phyloP scores from a whole-genome alignment of 176 grass and related monocot genomes.

The Themeda triandra region DNA sequence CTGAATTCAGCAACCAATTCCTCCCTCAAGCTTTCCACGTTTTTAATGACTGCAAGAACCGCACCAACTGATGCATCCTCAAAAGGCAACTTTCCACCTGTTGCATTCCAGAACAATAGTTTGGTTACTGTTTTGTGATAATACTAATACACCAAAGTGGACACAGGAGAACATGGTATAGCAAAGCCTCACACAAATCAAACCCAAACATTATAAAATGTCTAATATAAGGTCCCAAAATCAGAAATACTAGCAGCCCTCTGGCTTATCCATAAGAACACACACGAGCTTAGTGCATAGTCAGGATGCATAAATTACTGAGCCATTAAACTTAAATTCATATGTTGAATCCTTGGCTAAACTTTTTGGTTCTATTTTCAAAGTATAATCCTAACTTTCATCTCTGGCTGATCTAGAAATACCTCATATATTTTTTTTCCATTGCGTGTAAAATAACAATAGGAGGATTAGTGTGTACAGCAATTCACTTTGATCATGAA shows the following conservation, averaged over 20 bases:
- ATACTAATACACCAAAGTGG: background rate
- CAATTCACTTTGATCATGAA: background rate
- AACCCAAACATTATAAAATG: background rate
- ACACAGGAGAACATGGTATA: background rate
- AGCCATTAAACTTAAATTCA: background rate
- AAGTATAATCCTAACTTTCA: background rate
- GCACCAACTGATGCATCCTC: slow-evolving; percentile 57
- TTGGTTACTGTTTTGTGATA: background rate
- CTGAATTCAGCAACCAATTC: slow-evolving; percentile 57
- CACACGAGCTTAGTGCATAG: background rate
- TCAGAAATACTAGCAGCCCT: too few species aligned
- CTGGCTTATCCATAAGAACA: too few species aligned
- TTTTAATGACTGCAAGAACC: slow-evolving; percentile 51
- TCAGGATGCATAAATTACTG: background rate
- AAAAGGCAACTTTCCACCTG: slow-evolving; percentile 63
- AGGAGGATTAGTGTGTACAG: background rate
- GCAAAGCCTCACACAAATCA: background rate
- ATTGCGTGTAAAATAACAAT: background rate
- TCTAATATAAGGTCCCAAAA: background rate
- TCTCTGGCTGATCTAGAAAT: background rate
- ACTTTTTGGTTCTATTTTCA: background rate
- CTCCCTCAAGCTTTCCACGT: slow-evolving; percentile 48
- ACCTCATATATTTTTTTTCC: background rate
- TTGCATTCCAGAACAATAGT: background rate
- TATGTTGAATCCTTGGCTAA: background rate